These are phyloP conservation scores for Cutaneotrichosporon sp. DNA, from an alignment of 1,284 basidiomycete species.

Conservation along the genomic window DNA sequence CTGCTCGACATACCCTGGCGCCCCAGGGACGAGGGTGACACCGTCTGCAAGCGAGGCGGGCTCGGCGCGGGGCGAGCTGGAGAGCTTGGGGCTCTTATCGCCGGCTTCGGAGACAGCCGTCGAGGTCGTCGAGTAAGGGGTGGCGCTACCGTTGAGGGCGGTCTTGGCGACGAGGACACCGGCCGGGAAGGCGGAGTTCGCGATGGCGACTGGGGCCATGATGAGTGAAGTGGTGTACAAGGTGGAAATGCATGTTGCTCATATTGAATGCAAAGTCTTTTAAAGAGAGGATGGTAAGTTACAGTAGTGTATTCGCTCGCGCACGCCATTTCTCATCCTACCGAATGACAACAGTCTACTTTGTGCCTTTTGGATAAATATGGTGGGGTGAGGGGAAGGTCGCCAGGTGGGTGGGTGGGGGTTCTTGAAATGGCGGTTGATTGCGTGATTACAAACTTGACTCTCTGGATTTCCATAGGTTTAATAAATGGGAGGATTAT, in stretches of 20 bases:
- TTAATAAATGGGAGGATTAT: background rate
- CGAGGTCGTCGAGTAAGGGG: constrained; percentile 42
- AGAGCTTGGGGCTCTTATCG: constrained; percentile 22
- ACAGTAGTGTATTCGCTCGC: background rate
- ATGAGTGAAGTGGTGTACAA: background rate
- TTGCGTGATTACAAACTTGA: constrained; percentile 3
- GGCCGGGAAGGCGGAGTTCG: constrained; percentile 8
- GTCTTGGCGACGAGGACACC: constrained; percentile 18
- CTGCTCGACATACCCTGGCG: constrained; percentile 38
- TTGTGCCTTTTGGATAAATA: background rate
- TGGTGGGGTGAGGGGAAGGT: background rate
- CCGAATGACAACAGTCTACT: background rate
- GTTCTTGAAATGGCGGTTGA: constrained; percentile 7
- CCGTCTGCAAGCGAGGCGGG: constrained; percentile 35
- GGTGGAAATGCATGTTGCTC: background rate
- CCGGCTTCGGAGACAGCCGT: constrained; percentile 48
- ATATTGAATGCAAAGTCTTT: background rate
- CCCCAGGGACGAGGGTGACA: constrained; percentile 26
- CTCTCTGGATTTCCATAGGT: background rate
- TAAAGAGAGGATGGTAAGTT: background rate
- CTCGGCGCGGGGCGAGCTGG: constrained; percentile 21
- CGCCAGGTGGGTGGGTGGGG: background rate
- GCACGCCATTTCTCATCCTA: constrained; percentile 5
- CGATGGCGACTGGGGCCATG: constrained; percentile 23
- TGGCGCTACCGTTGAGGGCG: constrained; percentile 34